phyloP scores from a whole-genome alignment of 1,139 yeast genomes.

The Suhomyces wounanorum region DNA sequence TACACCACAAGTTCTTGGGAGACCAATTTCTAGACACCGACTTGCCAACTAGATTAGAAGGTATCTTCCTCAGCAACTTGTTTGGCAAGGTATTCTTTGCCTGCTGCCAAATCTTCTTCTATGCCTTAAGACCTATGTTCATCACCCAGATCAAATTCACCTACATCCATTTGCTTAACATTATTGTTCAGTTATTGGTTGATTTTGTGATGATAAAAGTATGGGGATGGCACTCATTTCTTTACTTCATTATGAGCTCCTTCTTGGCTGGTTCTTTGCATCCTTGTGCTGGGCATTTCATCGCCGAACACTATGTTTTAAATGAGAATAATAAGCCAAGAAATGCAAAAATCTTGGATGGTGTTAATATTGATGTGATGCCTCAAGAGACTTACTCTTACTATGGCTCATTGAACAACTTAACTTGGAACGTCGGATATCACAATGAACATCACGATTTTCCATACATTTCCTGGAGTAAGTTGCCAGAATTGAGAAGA shows the following conservation, averaged over 20 bases:
- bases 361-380: constrained; percentile 30
- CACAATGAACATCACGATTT: constrained; percentile 96
- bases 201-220: constrained; percentile 56
- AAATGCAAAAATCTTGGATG: constrained; percentile 14
- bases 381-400: constrained; percentile 87
- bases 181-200: constrained; percentile 57
- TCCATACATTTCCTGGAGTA: constrained; percentile 91
- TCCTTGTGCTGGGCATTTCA: constrained; percentile 94
- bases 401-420: constrained; percentile 72
- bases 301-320: constrained; percentile 88
- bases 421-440: constrained; percentile 92
- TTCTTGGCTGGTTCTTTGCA: constrained; percentile 90
- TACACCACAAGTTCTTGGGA: constrained; percentile 91
- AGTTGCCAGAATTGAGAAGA: constrained; percentile 61
- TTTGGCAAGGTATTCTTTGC: constrained; percentile 91
- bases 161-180: constrained; percentile 68
- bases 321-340: constrained; percentile 54
- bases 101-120: constrained; percentile 83
- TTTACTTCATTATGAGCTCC: constrained; percentile 72
- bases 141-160: constrained; percentile 76
- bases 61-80: constrained; percentile 68
- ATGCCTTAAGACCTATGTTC: constrained; percentile 88
- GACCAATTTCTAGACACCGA: constrained; percentile 85
- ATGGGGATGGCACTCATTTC: constrained; percentile 67
- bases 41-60: constrained; percentile 79